A percentile compares a stretch with the other conserved stretches of the same genome.
Evolutionary conservation across 306 rosid genomes (phyloP).

Genomic region (Cicer judaicum): DNA sequence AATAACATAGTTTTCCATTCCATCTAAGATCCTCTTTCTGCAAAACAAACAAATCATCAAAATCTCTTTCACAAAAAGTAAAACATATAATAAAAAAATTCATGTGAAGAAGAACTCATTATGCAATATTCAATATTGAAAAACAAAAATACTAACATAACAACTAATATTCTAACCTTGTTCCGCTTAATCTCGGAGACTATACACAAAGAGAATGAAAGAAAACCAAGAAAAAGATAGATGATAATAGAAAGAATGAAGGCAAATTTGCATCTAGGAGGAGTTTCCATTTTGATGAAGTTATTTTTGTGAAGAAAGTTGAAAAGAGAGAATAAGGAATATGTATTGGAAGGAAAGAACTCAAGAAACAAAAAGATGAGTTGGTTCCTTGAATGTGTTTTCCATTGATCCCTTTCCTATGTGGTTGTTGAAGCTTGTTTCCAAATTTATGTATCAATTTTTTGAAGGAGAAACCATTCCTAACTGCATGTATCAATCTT

Average conservation of each 20-base stretch:
- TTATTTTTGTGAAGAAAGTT: slow-evolving; percentile 34
- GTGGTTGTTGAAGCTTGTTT: slow-evolving; percentile 55
- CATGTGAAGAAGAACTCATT: neutral
- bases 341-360: slow-evolving; percentile 57
- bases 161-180: slow-evolving; percentile 45
- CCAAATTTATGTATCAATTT: slow-evolving; percentile 54
- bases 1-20: slow-evolving; percentile 65
- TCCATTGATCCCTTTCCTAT: slow-evolving; percentile 43
- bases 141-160: too few relatives aligned
- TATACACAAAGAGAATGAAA: slow-evolving; percentile 70
- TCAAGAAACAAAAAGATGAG: slow-evolving; percentile 52
- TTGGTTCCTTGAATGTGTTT: slow-evolving; percentile 32
- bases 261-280: slow-evolving; percentile 44
- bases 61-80: neutral
- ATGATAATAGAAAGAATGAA: slow-evolving; percentile 45
- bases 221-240: slow-evolving; percentile 62
- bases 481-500: slow-evolving; percentile 32
- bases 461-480: slow-evolving; percentile 70
- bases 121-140: slow-evolving; percentile 2
- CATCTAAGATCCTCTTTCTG: slow-evolving; percentile 70
- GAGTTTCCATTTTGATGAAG: slow-evolving; percentile 59
- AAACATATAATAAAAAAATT: neutral
- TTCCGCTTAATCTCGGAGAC: slow-evolving; percentile 69
- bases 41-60: slow-evolving; percentile 32
- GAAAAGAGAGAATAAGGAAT: slow-evolving; percentile 33